Conservation (phyloP, 2,329 filamentous ascomycete genomes). For the Stachybotrys echinatus region DNA sequence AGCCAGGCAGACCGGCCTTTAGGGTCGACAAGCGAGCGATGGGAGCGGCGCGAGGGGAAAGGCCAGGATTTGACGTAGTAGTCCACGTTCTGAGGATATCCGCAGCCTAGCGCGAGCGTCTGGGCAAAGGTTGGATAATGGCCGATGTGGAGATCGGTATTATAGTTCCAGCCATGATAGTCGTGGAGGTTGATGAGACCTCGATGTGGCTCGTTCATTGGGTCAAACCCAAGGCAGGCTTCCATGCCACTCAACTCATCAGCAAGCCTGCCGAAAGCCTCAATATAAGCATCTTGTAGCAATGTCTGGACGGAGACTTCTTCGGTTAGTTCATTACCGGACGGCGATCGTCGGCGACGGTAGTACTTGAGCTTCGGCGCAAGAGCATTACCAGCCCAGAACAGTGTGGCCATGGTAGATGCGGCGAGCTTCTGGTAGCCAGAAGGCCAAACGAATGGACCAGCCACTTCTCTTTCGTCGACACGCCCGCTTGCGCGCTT, state of each 20-base stretch:
- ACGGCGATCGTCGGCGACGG: constrained; percentile 4
- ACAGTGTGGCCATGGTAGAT: constrained; percentile 22
- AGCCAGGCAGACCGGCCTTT: constrained; percentile 30
- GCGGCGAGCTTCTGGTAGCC: constrained; percentile 32
- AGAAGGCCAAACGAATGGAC: constrained; percentile 30
- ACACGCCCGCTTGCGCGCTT: constrained; percentile 14
- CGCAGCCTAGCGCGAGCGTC: constrained; percentile 33
- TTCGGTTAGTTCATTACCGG: constrained; percentile 9
- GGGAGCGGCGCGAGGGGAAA: constrained; percentile 29
- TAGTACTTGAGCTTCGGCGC: constrained; percentile 17
- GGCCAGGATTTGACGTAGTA: constrained; percentile 38
- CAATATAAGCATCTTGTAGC: constrained; percentile 25
- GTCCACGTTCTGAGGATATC: constrained; percentile 27
- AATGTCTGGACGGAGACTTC: constrained; percentile 20
- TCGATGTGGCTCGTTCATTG: constrained; percentile 36
- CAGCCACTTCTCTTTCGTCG: constrained; percentile 25
- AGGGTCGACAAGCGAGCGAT: constrained; percentile 27
- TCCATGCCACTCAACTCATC: constrained; percentile 24
- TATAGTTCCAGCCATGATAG: constrained; percentile 34
- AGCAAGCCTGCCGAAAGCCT: constrained; percentile 28
- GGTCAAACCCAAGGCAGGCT: constrained; percentile 33
- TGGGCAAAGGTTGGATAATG: constrained; percentile 31
- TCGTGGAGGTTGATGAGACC: constrained; percentile 33
- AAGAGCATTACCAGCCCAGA: constrained; percentile 22
- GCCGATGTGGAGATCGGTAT: constrained; percentile 35